Evolutionary conservation across 768 basidiomycete species (phyloP).

Genomic region (Kwoniella mangroviensis): DNA sequence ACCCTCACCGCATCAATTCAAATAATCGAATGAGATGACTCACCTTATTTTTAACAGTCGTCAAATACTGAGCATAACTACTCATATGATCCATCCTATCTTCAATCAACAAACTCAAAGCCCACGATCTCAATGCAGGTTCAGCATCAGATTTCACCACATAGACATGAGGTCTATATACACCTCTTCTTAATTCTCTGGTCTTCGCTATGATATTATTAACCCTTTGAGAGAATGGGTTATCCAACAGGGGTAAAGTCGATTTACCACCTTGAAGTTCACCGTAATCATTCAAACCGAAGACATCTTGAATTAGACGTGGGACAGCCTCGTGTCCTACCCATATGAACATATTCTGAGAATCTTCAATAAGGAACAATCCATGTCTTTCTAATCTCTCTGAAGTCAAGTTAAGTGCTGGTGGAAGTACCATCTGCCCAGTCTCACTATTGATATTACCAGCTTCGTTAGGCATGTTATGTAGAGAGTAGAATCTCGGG

Average conservation of each 20-base stretch:
- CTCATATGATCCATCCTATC: slow-evolving; percentile 93
- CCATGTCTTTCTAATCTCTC: slow-evolving; percentile 94
- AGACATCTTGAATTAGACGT: slow-evolving; percentile 89
- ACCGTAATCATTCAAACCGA: slow-evolving; percentile 84
- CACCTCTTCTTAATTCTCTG: slow-evolving; percentile 87
- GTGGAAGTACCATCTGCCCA: slow-evolving; percentile 80
- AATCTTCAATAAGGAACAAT: slow-evolving; percentile 94
- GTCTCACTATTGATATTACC: slow-evolving; percentile 82
- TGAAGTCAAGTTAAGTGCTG: slow-evolving; percentile 86
- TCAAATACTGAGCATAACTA: slow-evolving; percentile 94
- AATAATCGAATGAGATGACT: too few relatives aligned
- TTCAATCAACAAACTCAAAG: slow-evolving; percentile 89
- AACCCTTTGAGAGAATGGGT: slow-evolving; percentile 92
- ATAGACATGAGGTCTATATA: slow-evolving; percentile 91
- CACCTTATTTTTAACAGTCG: slow-evolving; percentile 87
- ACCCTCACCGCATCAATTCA: too few relatives aligned
- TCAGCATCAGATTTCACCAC: slow-evolving; percentile 98
- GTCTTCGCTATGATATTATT: slow-evolving; percentile 93
- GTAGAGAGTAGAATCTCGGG: slow-evolving; percentile 91
- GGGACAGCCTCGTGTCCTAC: slow-evolving; percentile 98
- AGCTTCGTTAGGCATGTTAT: slow-evolving; percentile 84
- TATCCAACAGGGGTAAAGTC: slow-evolving; percentile 87
- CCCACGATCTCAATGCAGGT: slow-evolving; percentile 91
- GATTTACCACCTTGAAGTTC: slow-evolving; percentile 91
- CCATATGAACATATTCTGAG: slow-evolving; percentile 97